phyloP scores from a whole-genome alignment of 148 eudicot species.

The Camellia japonica region DNA sequence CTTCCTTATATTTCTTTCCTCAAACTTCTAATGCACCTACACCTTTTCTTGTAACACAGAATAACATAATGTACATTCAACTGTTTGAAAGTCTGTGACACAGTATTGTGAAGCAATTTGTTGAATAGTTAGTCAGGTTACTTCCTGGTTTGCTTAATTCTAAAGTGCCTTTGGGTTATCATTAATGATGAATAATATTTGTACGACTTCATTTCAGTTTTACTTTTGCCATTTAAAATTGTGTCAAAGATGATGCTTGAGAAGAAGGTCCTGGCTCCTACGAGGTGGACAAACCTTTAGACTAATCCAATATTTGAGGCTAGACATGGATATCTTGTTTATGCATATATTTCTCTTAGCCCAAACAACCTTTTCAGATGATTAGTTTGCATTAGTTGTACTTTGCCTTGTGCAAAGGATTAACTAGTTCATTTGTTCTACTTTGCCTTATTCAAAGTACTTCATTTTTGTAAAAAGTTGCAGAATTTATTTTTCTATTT shows the following conservation, averaged over 20 bases:
- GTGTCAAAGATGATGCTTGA: not conserved
- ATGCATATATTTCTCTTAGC: not conserved
- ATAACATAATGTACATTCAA: not conserved
- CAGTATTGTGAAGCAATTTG: not conserved
- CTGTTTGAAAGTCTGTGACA: not conserved
- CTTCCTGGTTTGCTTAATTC: not conserved
- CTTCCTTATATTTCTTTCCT: not conserved
- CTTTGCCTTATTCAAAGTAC: not conserved
- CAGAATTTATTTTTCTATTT: not conserved
- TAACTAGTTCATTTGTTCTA: not conserved
- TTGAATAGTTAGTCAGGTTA: not conserved
- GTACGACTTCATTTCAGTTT: not conserved
- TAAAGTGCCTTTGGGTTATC: not conserved
- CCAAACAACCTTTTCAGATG: not conserved
- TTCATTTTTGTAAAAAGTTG: not conserved
- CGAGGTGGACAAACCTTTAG: not conserved
- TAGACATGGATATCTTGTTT: not conserved
- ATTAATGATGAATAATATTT: not conserved
- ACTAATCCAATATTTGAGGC: not conserved
- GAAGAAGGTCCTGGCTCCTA: conserved; percentile 1
- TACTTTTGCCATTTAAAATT: not conserved
- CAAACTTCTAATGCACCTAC: not conserved
- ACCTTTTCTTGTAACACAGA: not conserved
- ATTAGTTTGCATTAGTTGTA: not conserved
- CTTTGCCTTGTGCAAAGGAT: not conserved